These are phyloP conservation scores for Podila verticillata DNA, from an alignment of 192 early-diverging fungal species.

Conservation along the genomic window DNA sequence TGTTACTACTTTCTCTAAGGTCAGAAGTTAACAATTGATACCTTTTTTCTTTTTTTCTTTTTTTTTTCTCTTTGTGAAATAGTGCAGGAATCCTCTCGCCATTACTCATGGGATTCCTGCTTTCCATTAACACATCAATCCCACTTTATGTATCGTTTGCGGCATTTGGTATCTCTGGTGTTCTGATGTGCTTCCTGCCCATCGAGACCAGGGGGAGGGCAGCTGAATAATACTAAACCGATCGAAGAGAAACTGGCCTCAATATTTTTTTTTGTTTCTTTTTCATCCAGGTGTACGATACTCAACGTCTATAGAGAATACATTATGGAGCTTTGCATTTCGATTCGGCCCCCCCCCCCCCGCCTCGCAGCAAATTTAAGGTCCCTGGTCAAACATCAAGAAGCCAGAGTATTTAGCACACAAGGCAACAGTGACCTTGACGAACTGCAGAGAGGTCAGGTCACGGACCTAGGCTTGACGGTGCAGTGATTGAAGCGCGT, in stretches of 20 bases:
- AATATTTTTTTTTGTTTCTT: no score
- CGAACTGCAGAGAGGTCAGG: background rate
- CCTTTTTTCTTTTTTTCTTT: background rate
- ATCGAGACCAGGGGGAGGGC: slow-evolving; percentile 68
- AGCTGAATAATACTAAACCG: slow-evolving; percentile 24
- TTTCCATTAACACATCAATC: slow-evolving; percentile 62
- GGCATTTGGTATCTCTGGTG: slow-evolving; percentile 63
- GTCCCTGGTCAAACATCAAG: background rate
- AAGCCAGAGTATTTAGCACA: background rate
- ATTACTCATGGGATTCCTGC: slow-evolving; percentile 72
- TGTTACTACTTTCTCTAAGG: background rate
- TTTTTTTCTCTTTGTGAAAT: slow-evolving; percentile 1
- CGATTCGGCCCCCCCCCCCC: no score
- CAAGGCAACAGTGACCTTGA: background rate
- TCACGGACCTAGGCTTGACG: background rate
- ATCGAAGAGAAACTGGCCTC: no score
- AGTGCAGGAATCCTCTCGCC: slow-evolving; percentile 79
- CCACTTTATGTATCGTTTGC: slow-evolving; percentile 75
- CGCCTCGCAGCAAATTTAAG: background rate
- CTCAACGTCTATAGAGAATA: no score
- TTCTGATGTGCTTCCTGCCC: slow-evolving; percentile 76
- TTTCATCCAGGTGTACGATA: no score
- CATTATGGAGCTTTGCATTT: no score
- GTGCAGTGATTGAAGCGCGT: background rate
- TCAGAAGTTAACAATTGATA: background rate